phyloP scores from a whole-genome alignment of 2,329 filamentous ascomycete species.

The Phaeosphaeriaceae sp. region DNA sequence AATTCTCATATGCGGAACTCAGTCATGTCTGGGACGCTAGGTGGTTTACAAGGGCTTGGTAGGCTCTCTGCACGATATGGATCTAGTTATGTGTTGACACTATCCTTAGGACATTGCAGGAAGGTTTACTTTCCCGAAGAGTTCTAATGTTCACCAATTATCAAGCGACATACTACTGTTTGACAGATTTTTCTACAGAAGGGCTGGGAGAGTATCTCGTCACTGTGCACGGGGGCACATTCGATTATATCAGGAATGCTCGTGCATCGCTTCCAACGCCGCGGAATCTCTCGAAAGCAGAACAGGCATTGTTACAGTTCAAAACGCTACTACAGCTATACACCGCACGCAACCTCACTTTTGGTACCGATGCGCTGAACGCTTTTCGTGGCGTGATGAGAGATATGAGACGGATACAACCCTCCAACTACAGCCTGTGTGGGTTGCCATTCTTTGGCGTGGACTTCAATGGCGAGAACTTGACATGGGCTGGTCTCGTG shows the following conservation, averaged over 20 bases:
- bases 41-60: not conserved
- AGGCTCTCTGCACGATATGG: not conserved
- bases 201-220: not conserved
- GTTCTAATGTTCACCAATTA: not conserved
- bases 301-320: not conserved
- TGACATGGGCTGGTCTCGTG: not conserved
- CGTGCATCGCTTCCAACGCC: not conserved
- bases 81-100: not conserved
- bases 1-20: not conserved
- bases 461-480: not conserved
- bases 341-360: not conserved
- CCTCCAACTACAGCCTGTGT: not conserved
- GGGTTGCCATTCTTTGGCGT: not conserved
- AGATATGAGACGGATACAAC: not conserved
- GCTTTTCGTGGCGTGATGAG: not conserved
- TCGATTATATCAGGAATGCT: not conserved
- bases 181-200: not conserved
- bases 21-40: not conserved
- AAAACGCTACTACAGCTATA: not conserved
- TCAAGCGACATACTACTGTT: not conserved
- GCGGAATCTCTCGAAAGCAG: not conserved
- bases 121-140: not conserved
- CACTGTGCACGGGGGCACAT: not conserved
- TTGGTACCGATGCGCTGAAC: not conserved
- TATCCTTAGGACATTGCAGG: not conserved